A percentile compares a stretch with the other conserved stretches of the same genome.
These are phyloP conservation scores for Boletus pseudo-olivaceus DNA, from an alignment of 768 basidiomycete genomes.

Conservation along the genomic window DNA sequence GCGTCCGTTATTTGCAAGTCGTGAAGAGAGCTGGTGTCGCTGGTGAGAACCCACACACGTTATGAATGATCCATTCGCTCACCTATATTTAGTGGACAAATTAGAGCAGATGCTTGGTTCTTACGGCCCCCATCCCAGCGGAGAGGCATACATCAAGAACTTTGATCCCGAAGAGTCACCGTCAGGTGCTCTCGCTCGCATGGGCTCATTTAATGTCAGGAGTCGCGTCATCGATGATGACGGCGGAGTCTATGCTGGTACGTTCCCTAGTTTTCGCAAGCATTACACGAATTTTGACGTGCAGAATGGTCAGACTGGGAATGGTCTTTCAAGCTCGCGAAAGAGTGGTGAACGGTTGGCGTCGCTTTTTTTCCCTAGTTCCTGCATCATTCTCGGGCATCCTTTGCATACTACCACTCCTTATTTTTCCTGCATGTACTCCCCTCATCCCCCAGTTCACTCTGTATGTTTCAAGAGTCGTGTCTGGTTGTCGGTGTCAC, in stretches of 20 bases:
- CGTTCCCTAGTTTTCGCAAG: constrained; percentile 21
- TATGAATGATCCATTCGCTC: neutral
- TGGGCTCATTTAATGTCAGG: constrained; percentile 71
- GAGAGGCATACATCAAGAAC: constrained; percentile 66
- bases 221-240: constrained; percentile 91
- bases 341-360: constrained; percentile 69
- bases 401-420: constrained; percentile 26
- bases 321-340: constrained; percentile 88
- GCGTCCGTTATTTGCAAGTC: constrained; percentile 83
- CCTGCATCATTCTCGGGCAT: constrained; percentile 26
- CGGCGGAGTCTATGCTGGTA: constrained; percentile 73
- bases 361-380: constrained; percentile 10
- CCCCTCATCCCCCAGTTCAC: constrained; percentile 1
- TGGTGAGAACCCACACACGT: constrained; percentile 42
- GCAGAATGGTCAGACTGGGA: constrained; percentile 29
- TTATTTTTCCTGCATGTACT: constrained; percentile 28
- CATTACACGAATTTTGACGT: constrained; percentile 8
- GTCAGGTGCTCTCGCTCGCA: constrained; percentile 81
- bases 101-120: constrained; percentile 94
- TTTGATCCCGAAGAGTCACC: constrained; percentile 72
- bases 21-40: constrained; percentile 77
- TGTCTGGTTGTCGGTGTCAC: constrained; percentile 6
- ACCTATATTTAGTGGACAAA: constrained; percentile 67
- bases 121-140: constrained; percentile 71
- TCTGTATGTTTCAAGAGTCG: constrained; percentile 19